Evolutionary conservation across 1,284 basidiomycete species (phyloP), one percentile per base, ranked within the genome.

Genomic region (Pyrrhoderma noxium): DNA sequence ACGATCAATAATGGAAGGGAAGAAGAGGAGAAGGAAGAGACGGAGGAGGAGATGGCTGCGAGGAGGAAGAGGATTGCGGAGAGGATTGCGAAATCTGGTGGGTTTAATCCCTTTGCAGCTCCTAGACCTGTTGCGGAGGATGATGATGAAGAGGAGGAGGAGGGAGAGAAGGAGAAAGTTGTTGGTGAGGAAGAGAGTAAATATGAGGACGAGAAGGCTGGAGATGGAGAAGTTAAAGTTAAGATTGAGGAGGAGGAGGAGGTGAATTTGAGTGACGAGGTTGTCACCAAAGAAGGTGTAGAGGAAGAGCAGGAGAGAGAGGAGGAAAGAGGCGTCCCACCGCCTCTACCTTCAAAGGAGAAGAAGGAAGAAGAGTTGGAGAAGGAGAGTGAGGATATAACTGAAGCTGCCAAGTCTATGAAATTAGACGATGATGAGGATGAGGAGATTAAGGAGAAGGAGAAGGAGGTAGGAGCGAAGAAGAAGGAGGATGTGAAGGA

Each of bases 51-150:
- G 27, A 79, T 77, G 55, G 70, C 62, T 27, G 65, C 71, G 3
- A 75, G 77, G 34, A 72, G 74, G 34, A 73, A 73, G 57, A 76
- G 76, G 51, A 75, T 83, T 35, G 75, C 79, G n/a, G 81, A 79
- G 56, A 74, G 72, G 43, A 61, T 85, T 39, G 76, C 77, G 2
- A 77, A 80, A 65, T 80, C 78, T 69, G 83, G 82, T 9, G 85
- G 77, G 21, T 67, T 82, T 59, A 85, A 83, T 60, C 78, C 80
- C 1, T 73, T 82, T 53, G 69, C 74, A 14, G 66, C 66, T 0
- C 67, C 67, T 1, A 49, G 38, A 8, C 65, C 70, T 49, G 67
- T 31, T 45, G 48, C 41, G 58, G 53, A 18, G 52, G 39, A 42
- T 1, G 48, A 49, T 8, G 36, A 31, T 59, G 57, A 27, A 39